Percentiles rank a stretch among this genome's conserved stretches.
phyloP scores from a whole-genome alignment of 768 basidiomycete species.

The Lactifluus piperatus region DNA sequence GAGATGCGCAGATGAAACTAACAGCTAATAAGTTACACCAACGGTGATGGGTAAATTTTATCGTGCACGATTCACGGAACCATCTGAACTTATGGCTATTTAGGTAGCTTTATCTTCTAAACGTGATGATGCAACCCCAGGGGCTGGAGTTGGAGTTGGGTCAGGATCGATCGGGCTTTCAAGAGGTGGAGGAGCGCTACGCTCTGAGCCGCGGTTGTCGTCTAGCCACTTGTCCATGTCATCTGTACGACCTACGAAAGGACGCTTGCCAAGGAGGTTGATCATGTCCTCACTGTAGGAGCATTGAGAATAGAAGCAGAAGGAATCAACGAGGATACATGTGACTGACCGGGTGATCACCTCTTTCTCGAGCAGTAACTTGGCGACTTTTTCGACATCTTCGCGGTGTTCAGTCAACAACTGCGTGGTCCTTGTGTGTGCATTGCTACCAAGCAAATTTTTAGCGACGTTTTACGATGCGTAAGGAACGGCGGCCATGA shows the following conservation, averaged over 20 bases:
- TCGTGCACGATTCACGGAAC: background rate
- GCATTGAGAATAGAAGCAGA: background rate
- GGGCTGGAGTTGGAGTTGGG: constrained; percentile 32
- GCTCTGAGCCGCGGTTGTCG: constrained; percentile 51
- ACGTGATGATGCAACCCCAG: constrained; percentile 41
- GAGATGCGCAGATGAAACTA: constrained; percentile 1
- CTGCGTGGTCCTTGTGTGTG: constrained; percentile 75
- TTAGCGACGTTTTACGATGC: background rate
- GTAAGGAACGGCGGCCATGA: constrained; percentile 4
- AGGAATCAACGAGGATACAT: background rate
- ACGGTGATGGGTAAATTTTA: background rate
- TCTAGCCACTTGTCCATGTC: constrained; percentile 99
- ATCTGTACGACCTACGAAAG: constrained; percentile 67
- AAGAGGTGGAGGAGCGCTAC: constrained; percentile 57
- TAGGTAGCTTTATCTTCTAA: constrained; percentile 26
- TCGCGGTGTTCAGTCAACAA: constrained; percentile 73
- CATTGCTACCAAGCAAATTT: constrained; percentile 37
- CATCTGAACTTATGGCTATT: background rate
- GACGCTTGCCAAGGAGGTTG: constrained; percentile 68
- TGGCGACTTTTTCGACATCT: constrained; percentile 91
- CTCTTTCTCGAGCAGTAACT: constrained; percentile 87
- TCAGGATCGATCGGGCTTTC: constrained; percentile 33
- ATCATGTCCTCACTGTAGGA: constrained; percentile 77
- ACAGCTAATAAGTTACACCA: constrained; percentile 3
- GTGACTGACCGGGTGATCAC: constrained; percentile 76